A percentile compares a stretch with the other conserved stretches of the same genome.
Evolutionary conservation across 148 eudicot genomes (phyloP).

Genomic region (Amaranthus hypochondriacus): DNA sequence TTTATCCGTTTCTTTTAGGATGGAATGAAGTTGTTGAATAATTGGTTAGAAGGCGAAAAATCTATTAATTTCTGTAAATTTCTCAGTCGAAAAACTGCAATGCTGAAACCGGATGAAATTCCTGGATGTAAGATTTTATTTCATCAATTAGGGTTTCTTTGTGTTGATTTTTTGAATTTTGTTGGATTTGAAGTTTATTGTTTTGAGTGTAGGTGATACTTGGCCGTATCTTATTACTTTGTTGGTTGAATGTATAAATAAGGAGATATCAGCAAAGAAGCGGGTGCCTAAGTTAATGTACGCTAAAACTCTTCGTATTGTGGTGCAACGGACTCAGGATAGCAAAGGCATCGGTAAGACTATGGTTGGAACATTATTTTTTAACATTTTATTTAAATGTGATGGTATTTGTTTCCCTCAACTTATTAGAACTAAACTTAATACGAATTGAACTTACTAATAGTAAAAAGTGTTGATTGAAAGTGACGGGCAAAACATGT

Average conservation of each 20-base stretch:
- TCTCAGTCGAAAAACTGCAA: conserved; percentile 50
- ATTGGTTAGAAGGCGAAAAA: conserved; percentile 84
- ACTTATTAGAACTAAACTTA: neutral
- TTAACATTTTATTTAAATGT: neutral
- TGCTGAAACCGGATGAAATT: conserved; percentile 53
- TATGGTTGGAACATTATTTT: conserved; percentile 16
- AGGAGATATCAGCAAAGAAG: conserved; percentile 75
- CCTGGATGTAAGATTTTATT: conserved; percentile 59
- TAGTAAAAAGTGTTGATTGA: too few relatives aligned
- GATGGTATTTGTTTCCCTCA: neutral
- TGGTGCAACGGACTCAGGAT: conserved; percentile 76
- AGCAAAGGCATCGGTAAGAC: conserved; percentile 44
- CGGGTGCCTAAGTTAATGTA: conserved; percentile 63
- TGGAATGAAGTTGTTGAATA: conserved; percentile 74
- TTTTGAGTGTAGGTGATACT: conserved; percentile 59
- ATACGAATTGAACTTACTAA: too few relatives aligned
- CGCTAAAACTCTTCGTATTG: conserved; percentile 79
- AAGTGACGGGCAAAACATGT: too few relatives aligned
- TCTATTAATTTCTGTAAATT: conserved; percentile 62
- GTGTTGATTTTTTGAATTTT: neutral
- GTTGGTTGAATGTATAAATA: conserved; percentile 49
- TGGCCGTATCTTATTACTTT: conserved; percentile 83
- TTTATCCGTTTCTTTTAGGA: conserved; percentile 45
- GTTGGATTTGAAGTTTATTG: conserved; percentile 1
- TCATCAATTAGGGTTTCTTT: neutral